These are phyloP conservation scores for Leishmania martiniquensis DNA, from an alignment of 208 protist species.

Conservation along the genomic window DNA sequence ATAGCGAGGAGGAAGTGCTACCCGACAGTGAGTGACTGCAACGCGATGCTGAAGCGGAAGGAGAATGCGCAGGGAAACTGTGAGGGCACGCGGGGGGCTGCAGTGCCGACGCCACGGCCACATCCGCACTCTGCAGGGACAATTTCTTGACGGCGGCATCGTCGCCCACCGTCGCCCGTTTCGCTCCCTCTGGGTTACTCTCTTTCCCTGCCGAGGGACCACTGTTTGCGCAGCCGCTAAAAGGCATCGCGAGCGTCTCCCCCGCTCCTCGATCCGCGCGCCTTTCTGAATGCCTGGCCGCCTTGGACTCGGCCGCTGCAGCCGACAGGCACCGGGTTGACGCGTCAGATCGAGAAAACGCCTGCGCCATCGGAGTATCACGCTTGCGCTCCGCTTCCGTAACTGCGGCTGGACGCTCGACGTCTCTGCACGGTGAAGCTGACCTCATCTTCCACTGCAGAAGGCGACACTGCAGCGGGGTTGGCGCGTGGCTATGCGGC, in stretches of 20 bases:
- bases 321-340: constrained; percentile 18
- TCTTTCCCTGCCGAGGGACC: too few relatives aligned
- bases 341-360: constrained; percentile 21
- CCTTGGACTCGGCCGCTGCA: neutral
- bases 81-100: neutral
- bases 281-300: neutral
- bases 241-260: neutral
- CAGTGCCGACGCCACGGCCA: neutral
- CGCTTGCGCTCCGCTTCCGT: neutral
- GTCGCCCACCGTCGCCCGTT: too few relatives aligned
- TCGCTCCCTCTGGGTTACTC: neutral
- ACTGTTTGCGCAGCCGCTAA: neutral
- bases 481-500: constrained; percentile 24
- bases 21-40: neutral
- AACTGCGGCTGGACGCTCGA: neutral
- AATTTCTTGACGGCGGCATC: neutral
- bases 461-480: neutral
- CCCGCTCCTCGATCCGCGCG: neutral
- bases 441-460: too few relatives aligned
- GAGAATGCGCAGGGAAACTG: neutral
- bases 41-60: neutral
- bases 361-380: neutral
- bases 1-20: neutral
- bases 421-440: neutral
- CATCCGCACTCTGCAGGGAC: neutral